Conservation (phyloP, 1,284 basidiomycete species). For the Moesziomyces globuligerus region DNA sequence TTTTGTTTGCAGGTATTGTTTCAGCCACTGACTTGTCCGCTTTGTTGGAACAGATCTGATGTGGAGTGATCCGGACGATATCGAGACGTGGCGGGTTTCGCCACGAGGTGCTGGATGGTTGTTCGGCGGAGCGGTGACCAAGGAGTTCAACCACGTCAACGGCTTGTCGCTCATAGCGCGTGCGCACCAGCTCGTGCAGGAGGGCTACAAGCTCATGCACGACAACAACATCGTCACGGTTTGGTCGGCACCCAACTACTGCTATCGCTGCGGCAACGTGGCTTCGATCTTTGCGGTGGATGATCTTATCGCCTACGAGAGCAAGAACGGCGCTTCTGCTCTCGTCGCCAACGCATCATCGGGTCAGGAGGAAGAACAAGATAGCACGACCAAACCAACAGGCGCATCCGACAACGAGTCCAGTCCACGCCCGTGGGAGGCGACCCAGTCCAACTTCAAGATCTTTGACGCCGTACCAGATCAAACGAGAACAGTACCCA, state of each 20-base stretch:
- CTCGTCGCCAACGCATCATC: conserved; percentile 88
- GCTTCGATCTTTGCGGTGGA: conserved; percentile 94
- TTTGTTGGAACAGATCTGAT: conserved; percentile 81
- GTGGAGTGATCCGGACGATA: conserved; percentile 99
- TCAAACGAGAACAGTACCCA: conserved; percentile 36
- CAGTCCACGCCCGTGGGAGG: conserved; percentile 41
- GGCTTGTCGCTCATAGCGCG: conserved; percentile 96
- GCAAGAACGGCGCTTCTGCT: conserved; percentile 69
- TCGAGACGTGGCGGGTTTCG: conserved; percentile 98
- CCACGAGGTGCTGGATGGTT: conserved; percentile 98
- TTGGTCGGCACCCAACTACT: conserved; percentile 99
- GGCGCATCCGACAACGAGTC: neutral
- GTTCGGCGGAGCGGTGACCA: conserved; percentile 95
- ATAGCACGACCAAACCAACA: conserved; percentile 17
- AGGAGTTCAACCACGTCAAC: conserved; percentile 91
- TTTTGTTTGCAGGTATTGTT: no score
- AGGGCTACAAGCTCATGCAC: conserved; percentile 94
- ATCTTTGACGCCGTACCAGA: conserved; percentile 67
- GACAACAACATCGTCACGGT: conserved; percentile 96
- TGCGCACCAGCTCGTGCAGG: conserved; percentile 99
- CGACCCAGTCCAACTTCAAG: conserved; percentile 66
- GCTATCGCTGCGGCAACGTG: conserved; percentile 96
- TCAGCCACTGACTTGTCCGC: conserved; percentile 74
- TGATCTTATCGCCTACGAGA: conserved; percentile 44
- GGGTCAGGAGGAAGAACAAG: conserved; percentile 70